Conservation (phyloP, 192 early-diverging fungal species). For the Rhizophagus clarus region DNA sequence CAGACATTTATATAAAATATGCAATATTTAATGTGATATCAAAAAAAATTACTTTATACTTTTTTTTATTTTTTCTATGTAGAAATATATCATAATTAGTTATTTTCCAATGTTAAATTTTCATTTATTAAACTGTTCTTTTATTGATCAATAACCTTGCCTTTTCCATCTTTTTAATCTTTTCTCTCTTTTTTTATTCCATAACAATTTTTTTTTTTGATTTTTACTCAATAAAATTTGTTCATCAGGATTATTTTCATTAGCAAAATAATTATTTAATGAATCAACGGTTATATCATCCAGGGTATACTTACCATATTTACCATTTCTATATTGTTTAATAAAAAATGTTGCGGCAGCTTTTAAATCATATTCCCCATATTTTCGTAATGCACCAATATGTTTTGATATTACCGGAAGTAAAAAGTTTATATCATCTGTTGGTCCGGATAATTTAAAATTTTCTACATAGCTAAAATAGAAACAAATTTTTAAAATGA, state of each 20-base stretch:
- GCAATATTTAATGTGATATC: too few species aligned
- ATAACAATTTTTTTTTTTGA: constrained; percentile 20
- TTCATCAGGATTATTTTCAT: constrained; percentile 23
- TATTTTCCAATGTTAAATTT: too few species aligned
- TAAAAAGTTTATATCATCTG: constrained; percentile 71
- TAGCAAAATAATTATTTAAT: constrained; percentile 54
- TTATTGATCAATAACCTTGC: neutral
- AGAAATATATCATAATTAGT: too few species aligned
- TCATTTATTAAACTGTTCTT: too few species aligned
- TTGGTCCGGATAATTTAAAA: constrained; percentile 62
- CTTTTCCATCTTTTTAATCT: constrained; percentile 30
- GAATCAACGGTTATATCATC: constrained; percentile 68
- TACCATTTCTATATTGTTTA: constrained; percentile 80
- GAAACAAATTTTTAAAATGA: neutral
- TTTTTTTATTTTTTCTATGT: too few species aligned
- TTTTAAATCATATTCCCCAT: constrained; percentile 65
- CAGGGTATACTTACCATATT: constrained; percentile 77
- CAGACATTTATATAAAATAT: too few species aligned
- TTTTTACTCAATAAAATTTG: constrained; percentile 25
- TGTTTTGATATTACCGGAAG: constrained; percentile 63
- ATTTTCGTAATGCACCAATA: constrained; percentile 68
- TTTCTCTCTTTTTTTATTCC: constrained; percentile 12
- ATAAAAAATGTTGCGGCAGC: constrained; percentile 74
- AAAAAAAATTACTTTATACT: too few species aligned
- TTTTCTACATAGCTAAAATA: constrained; percentile 51